Conservation (phyloP, 345 rosid species). For the Dimocarpus longan region DNA sequence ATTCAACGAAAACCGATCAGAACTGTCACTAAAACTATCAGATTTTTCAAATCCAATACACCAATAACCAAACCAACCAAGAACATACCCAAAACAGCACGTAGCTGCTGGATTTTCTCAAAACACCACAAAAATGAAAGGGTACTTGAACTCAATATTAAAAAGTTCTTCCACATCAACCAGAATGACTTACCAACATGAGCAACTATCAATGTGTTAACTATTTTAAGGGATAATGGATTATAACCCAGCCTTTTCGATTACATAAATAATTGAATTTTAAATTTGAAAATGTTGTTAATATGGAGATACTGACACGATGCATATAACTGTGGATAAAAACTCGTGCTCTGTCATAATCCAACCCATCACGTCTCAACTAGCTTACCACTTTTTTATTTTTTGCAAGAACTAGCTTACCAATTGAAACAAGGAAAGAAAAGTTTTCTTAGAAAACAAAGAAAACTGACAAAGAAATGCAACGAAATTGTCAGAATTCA, state of each 20-base stretch:
- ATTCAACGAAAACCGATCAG: not conserved
- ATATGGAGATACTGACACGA: not conserved
- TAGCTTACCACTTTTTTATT: too few species aligned
- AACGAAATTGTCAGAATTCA: too few species aligned
- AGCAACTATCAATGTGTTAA: too few species aligned
- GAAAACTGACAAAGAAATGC: constrained; percentile 2
- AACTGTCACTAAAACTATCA: not conserved
- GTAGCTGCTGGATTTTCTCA: constrained; percentile 58
- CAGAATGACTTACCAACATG: too few species aligned
- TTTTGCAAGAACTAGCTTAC: not conserved
- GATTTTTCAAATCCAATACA: not conserved
- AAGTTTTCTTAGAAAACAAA: too few species aligned
- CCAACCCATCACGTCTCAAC: not conserved
- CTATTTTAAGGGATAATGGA: not conserved
- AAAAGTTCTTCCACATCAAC: too few species aligned
- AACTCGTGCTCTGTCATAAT: not conserved
- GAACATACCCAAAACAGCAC: constrained; percentile 68
- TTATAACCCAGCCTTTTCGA: too few species aligned
- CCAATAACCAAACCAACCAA: not conserved
- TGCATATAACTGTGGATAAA: not conserved
- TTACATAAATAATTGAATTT: not conserved
- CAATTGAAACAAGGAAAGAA: not conserved
- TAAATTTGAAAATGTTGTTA: not conserved
- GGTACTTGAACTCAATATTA: not conserved
- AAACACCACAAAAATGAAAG: too few species aligned